phyloP scores from a whole-genome alignment of 345 rosid genomes.

The Eucalyptus brandiana region DNA sequence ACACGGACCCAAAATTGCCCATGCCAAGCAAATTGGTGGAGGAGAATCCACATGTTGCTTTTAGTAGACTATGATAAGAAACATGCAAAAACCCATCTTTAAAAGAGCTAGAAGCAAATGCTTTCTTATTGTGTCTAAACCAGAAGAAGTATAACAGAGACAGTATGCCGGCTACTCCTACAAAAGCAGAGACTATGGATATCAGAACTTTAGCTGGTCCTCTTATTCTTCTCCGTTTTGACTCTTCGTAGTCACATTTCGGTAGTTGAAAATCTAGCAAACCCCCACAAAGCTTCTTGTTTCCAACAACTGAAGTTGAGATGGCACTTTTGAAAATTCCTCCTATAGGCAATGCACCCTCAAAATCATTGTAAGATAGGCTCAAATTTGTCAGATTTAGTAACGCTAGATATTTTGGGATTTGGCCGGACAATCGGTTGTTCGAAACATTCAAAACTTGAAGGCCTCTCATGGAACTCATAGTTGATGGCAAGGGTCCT shows the following conservation, averaged over 20 bases:
- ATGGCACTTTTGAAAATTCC: neutral
- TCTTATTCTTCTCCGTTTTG: accelerated
- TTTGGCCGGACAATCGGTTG: neutral
- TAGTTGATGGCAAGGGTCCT: too few species aligned
- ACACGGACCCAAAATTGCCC: neutral
- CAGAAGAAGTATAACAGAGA: neutral
- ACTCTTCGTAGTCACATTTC: neutral
- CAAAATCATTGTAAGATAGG: neutral
- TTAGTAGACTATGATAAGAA: neutral
- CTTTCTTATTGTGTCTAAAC: neutral
- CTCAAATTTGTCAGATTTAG: neutral
- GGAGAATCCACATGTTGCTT: neutral
- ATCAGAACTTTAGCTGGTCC: accelerated
- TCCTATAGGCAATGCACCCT: neutral
- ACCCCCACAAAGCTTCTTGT: neutral
- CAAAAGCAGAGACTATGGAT: neutral
- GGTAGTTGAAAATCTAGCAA: neutral
- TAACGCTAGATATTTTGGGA: neutral
- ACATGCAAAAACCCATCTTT: neutral
- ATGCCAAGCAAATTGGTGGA: neutral
- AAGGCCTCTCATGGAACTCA: too few species aligned
- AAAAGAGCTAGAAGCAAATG: neutral
- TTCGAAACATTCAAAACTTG: too few species aligned
- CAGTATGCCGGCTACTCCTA: neutral
- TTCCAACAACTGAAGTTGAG: neutral